These are phyloP conservation scores for Carex parvula DNA, from an alignment of 176 grass and related monocot species.

Conservation along the genomic window DNA sequence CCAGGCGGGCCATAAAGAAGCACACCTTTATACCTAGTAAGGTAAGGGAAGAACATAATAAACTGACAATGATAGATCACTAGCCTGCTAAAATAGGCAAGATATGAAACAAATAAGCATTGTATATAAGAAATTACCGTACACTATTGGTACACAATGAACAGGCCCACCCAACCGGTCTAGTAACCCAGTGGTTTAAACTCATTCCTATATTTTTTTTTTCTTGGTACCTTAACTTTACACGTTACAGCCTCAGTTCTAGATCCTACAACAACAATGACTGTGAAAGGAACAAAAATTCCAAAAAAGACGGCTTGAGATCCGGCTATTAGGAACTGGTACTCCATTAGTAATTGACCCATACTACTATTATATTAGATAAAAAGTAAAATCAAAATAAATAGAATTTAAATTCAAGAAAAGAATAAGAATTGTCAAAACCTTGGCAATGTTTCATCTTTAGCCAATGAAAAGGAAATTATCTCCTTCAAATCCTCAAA, in stretches of 20 bases:
- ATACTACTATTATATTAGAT: slow-evolving; percentile 15
- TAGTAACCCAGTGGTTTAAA: not conserved
- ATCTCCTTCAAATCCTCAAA: slow-evolving; percentile 55
- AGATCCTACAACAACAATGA: not conserved
- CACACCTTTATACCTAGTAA: slow-evolving; percentile 78
- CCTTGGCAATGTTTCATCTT: slow-evolving; percentile 51
- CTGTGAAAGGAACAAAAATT: not conserved
- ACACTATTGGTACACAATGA: not conserved
- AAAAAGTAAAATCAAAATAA: slow-evolving; percentile 22
- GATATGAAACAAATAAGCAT: not conserved
- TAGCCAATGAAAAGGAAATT: slow-evolving; percentile 54
- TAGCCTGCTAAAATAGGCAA: not conserved
- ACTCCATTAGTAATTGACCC: not conserved
- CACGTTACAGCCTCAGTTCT: not conserved
- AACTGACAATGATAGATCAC: not conserved
- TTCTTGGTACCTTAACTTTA: not conserved
- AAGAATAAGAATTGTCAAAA: slow-evolving; percentile 14
- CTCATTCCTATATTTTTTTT: not conserved
- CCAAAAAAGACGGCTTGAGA: slow-evolving; percentile 6
- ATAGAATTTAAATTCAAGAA: not conserved
- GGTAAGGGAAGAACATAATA: slow-evolving; percentile 13
- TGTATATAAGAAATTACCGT: not conserved
- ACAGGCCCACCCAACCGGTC: not conserved
- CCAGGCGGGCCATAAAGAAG: slow-evolving; percentile 91
- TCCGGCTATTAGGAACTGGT: not conserved